Base-by-base conservation (phyloP, 306 rosid genomes). In the Urtica urens region DNA sequence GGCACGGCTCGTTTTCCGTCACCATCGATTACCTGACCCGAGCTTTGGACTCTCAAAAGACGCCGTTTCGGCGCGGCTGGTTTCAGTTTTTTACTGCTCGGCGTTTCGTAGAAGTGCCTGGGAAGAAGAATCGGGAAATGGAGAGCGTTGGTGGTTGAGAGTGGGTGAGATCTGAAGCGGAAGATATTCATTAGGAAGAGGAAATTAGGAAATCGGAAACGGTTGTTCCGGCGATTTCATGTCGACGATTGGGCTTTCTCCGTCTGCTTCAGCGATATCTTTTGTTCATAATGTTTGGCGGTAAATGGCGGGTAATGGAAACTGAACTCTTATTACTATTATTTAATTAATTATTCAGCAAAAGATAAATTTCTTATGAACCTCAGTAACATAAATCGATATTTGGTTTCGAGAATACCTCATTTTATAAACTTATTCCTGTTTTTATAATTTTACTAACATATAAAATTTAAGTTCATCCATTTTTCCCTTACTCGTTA, bases 131-230 rank as follows among this genome's bases (percentile, higher is more conserved):
- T 47, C 20, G 30, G 43, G 12, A 23, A 30, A 46, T 13, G 40
- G 15, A 16, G 10, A 9, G 2, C 15, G 40, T 35, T 35, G 40
- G 21, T 2, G 35, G 46, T 8, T 20, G 18, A 5, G 30, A 31
- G 48, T 3, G 61, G 46, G 69, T 23, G 1, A 6, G 28, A 49
- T 20, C 9, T 33, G 10, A 62, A 23, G 42, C 20, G 27, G 23
- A 52, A 16, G 24, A 57, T n/a, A 23, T 51, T 70, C 66, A 69
- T 63, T 23, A 13, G n/a, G 57, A 29, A 26, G 19, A 15, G 50
- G 28, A 43, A 44, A 24, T 55, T 64, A 9, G 38, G 42, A 18
- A 26, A 18, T 16, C 14, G n/a, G 13, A 6, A 9, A 23, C 21
- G 39, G 59, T 10, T 43, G 43, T 51, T 52, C 43, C 29, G 6